Conservation (phyloP, 2,329 filamentous ascomycete species). For the Calonectria pseudoreteaudii region DNA sequence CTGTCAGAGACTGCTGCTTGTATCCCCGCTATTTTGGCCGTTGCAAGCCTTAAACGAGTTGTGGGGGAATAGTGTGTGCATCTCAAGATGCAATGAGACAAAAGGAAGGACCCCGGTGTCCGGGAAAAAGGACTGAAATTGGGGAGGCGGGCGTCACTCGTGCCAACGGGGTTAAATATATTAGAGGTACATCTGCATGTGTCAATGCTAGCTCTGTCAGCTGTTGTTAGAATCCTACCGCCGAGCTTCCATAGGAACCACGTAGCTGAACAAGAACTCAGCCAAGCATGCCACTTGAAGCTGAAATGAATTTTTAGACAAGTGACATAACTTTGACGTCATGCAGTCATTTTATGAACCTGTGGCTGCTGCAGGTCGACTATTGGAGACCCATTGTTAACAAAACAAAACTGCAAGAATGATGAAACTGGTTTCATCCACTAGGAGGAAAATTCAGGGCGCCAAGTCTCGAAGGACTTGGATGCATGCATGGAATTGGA, state of each 20-base stretch:
- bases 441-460: neutral
- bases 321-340: neutral
- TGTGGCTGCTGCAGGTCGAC: neutral
- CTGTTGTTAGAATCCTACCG: neutral
- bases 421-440: neutral
- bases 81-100: neutral
- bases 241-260: neutral
- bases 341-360: neutral
- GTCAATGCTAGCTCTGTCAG: constrained; percentile 6
- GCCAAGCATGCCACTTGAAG: neutral
- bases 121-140: neutral
- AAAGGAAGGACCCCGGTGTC: neutral
- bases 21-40: constrained; percentile 86
- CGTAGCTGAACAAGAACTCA: neutral
- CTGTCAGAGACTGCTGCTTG: constrained; percentile 75
- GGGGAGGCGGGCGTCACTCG: neutral
- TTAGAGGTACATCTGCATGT: constrained; percentile 8
- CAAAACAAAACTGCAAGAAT: neutral
- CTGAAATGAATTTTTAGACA: neutral
- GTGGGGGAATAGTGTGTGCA: constrained; percentile 19
- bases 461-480: neutral
- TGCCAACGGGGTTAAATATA: constrained; percentile 1
- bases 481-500: neutral
- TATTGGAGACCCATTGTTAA: neutral
- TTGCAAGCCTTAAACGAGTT: constrained; percentile 73